Evolutionary conservation across 495 filamentous ascomycete genomes (phyloP), one percentile per base, ranked within the genome.

Genomic region (Delitschia confertaspora): DNA sequence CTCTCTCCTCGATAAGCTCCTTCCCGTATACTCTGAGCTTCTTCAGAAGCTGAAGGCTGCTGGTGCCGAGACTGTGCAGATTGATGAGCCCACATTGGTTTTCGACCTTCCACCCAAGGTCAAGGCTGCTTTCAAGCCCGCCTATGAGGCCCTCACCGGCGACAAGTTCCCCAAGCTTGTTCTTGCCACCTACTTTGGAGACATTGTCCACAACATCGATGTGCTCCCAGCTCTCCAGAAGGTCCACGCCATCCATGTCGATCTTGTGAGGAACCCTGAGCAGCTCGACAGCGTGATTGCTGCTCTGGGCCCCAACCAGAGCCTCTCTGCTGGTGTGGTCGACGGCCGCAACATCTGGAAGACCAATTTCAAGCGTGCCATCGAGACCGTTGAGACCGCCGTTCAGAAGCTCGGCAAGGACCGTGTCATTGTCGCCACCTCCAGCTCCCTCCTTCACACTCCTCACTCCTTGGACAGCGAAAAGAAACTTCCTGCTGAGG

Each of bases 331-430:
- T 56, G 91, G 91, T 81, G 80, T 98, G 54, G 91, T 98, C 51
- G 88, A 96, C 59, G 93, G 91, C 56, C 85, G 91, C 61, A 98
- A 98, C 76, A 98, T 98, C 77, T 98, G 91, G 91, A 96, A 98
- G 86, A 94, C 85, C 69, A 86, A 95, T 77, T 82, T 93, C 67
- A 78, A 87, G 74, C 75, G 75, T 57, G 85, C 89, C 51, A 87
- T 95, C 55, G 86, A 84, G 71, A 76, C 74, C 57, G 79, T 89
- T 53, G 82, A 95, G 75, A 74, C 77, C 25, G 89, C 88, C 49
- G 71, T 95, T 61, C 83, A 93, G 71, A 83, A 85, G 68, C 80
- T 98, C 38, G 89, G 93, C 67, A 83, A 88, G 69, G 87, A 95
- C 48, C 83, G 93, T 57, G 88, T 98, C 60, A 81, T 96, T 56